These are phyloP conservation scores for Beauveria sp. DNA, from an alignment of 2,329 filamentous ascomycete genomes.

Conservation along the genomic window DNA sequence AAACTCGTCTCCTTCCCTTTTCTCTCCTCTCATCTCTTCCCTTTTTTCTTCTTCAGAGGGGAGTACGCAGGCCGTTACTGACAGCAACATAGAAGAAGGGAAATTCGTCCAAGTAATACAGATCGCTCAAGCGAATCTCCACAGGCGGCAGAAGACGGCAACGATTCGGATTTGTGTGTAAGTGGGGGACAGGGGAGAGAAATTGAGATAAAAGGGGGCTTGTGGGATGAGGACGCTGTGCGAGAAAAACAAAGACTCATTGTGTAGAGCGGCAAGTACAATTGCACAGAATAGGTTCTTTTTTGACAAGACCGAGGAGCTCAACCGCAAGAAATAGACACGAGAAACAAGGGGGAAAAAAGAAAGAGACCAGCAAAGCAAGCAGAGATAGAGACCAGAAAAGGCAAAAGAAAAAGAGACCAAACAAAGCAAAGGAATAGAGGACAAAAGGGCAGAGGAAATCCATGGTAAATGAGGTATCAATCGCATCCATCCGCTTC, in stretches of 20 bases:
- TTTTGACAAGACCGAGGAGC: constrained; percentile 9
- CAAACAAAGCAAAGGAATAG: background rate
- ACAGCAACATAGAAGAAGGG: background rate
- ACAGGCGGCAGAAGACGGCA: background rate
- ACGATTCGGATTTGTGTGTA: constrained; percentile 19
- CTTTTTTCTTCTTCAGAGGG: background rate
- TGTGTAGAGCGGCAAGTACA: constrained; percentile 25
- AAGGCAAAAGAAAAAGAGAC: background rate
- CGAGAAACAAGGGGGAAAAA: constrained; percentile 12
- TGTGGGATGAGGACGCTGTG: background rate
- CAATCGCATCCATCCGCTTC: constrained; percentile 27
- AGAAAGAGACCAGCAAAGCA: background rate
- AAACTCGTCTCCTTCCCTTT: background rate
- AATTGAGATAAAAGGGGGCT: constrained; percentile 17
- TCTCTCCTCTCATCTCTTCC: background rate
- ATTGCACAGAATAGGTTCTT: constrained; percentile 27
- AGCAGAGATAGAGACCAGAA: background rate
- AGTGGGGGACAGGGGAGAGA: constrained; percentile 8
- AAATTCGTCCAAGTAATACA: constrained; percentile 11
- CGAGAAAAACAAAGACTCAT: background rate
- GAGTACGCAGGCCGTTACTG: background rate
- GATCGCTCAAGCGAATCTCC: background rate
- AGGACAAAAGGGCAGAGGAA: background rate
- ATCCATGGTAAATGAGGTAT: constrained; percentile 24
- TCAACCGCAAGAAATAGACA: constrained; percentile 16